These are phyloP conservation scores for Xerocomus brunneocitrinus DNA, from an alignment of 768 basidiomycete species.

Conservation along the genomic window DNA sequence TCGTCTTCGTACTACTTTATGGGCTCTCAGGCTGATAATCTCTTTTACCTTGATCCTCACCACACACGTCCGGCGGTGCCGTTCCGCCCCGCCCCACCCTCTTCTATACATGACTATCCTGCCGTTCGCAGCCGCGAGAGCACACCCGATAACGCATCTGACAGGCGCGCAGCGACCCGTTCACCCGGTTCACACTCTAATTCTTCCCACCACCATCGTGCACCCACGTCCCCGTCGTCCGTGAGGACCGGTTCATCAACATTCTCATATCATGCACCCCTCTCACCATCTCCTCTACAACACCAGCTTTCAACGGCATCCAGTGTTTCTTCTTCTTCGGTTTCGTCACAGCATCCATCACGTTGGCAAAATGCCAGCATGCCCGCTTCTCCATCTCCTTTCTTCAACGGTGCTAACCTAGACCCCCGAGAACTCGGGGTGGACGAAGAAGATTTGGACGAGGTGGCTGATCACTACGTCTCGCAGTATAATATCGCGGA, in stretches of 20 bases:
- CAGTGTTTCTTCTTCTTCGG: conserved; percentile 26
- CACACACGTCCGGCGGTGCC: conserved; percentile 75
- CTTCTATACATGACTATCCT: conserved; percentile 21
- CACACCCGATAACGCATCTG: conserved; percentile 31
- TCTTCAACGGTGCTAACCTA: conserved; percentile 28
- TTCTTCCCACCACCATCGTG: conserved; percentile 30
- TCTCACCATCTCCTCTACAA: conserved; percentile 63
- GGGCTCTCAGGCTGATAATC: conserved; percentile 81
- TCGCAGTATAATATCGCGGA: conserved; percentile 69
- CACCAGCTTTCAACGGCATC: conserved; percentile 52
- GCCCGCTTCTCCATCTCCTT: conserved; percentile 17
- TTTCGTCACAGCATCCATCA: conserved; percentile 30
- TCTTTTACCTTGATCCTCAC: conserved; percentile 81
- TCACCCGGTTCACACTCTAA: conserved; percentile 21
- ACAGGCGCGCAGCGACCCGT: conserved; percentile 22
- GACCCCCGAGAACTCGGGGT: conserved; percentile 36
- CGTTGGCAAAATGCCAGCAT: conserved; percentile 28
- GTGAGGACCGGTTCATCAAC: conserved; percentile 44
- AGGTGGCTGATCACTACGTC: conserved; percentile 58
- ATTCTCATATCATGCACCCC: conserved; percentile 54
- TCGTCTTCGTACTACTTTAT: conserved; percentile 99
- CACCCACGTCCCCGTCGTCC: conserved; percentile 51
- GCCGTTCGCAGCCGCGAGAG: conserved; percentile 23
- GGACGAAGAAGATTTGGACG: conserved; percentile 35
- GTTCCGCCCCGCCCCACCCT: conserved; percentile 47